Evolutionary conservation across 2,329 filamentous ascomycete species (phyloP).

Genomic region (Aureobasidium sp.): DNA sequence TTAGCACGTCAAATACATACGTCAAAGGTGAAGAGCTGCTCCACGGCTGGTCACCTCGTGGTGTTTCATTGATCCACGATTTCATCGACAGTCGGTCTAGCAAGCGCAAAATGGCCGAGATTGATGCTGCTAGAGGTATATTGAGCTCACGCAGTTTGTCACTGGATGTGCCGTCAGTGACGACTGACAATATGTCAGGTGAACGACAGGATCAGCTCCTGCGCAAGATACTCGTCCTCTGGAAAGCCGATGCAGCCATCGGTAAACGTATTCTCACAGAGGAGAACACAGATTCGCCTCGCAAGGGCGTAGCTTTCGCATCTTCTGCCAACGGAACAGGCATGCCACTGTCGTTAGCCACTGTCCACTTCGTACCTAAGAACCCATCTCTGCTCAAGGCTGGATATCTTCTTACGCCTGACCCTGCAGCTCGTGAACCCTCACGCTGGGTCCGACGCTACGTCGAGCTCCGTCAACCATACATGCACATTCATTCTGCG

Average conservation of each 20-base stretch:
- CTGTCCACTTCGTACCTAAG: conserved; percentile 70
- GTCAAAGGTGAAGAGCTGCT: conserved; percentile 92
- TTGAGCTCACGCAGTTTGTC: conserved; percentile 39
- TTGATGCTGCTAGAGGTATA: conserved; percentile 65
- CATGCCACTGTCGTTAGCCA: conserved; percentile 63
- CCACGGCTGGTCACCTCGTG: conserved; percentile 76
- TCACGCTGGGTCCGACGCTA: conserved; percentile 87
- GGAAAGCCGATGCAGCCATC: conserved; percentile 44
- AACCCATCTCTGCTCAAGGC: conserved; percentile 68
- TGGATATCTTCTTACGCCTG: conserved; percentile 76
- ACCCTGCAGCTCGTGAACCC: conserved; percentile 61
- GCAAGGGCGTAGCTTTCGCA: conserved; percentile 49
- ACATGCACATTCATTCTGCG: conserved; percentile 80
- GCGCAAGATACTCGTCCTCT: conserved; percentile 55
- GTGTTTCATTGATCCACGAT: conserved; percentile 85
- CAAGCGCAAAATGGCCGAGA: conserved; percentile 66
- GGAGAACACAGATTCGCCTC: conserved; percentile 59
- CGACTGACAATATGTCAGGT: conserved; percentile 24
- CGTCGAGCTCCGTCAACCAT: conserved; percentile 84
- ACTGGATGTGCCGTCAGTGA: conserved; percentile 20
- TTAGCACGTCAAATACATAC: conserved; percentile 91
- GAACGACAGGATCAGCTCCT: conserved; percentile 37
- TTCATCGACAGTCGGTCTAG: conserved; percentile 71
- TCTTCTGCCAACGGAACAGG: conserved; percentile 31
- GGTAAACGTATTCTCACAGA: conserved; percentile 42